Evolutionary conservation across 1,284 basidiomycete genomes (phyloP).

Genomic region (Chalciporus piperatoides): DNA sequence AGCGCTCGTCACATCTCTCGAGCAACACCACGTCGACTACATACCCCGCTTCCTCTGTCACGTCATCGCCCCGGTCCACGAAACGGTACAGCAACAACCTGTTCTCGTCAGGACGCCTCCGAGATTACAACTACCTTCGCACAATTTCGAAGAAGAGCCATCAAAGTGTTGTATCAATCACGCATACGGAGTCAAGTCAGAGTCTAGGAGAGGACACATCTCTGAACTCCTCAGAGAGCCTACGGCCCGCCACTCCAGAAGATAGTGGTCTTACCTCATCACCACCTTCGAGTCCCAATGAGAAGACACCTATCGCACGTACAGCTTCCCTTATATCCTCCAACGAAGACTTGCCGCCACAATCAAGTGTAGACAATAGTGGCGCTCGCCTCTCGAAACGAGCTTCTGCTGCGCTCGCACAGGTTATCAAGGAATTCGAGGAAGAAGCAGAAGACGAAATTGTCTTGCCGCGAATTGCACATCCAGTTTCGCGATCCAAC

Average conservation of each 20-base stretch:
- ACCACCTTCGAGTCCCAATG: constrained; percentile 48
- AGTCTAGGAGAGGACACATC: constrained; percentile 42
- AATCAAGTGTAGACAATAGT: constrained; percentile 27
- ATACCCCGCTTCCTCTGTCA: constrained; percentile 40
- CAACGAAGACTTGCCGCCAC: constrained; percentile 25
- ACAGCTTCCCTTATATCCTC: constrained; percentile 38
- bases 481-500: constrained; percentile 40
- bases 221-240: constrained; percentile 43
- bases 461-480: constrained; percentile 59
- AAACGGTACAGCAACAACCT: constrained; percentile 81
- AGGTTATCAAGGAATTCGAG: constrained; percentile 69
- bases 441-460: constrained; percentile 68
- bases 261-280: constrained; percentile 38
- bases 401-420: constrained; percentile 65
- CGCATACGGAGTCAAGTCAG: constrained; percentile 46
- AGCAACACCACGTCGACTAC: constrained; percentile 41
- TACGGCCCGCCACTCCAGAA: constrained; percentile 54
- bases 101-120: constrained; percentile 72
- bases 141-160: constrained; percentile 47
- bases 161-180: constrained; percentile 47
- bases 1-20: constrained; percentile 45
- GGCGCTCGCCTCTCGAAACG: constrained; percentile 44
- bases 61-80: constrained; percentile 46
- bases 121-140: constrained; percentile 68
- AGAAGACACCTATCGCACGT: constrained; percentile 39